Conservation (phyloP, 176 grass and related monocot genomes). For the Zea luxurians region DNA sequence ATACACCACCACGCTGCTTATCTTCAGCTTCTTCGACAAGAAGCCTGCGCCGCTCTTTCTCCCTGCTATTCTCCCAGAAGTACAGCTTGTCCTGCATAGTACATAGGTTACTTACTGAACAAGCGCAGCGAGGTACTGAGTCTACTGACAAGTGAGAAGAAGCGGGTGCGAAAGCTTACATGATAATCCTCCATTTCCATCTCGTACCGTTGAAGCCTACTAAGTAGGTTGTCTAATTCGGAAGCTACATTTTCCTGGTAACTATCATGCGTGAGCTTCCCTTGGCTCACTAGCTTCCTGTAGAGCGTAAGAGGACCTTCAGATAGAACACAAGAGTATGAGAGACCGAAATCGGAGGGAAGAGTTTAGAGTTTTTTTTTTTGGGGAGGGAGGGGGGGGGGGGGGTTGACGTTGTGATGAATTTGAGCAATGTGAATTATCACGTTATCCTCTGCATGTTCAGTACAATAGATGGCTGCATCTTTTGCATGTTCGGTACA, state of each 20-base stretch:
- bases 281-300: constrained; percentile 63
- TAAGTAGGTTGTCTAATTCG: constrained; percentile 64
- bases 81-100: constrained; percentile 54
- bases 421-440: neutral
- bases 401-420: neutral
- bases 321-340: constrained; percentile 38
- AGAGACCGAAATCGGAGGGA: neutral
- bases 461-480: no score
- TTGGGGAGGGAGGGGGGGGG: neutral
- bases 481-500: no score
- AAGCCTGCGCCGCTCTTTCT: constrained; percentile 65
- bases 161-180: constrained; percentile 42
- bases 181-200: constrained; percentile 98
- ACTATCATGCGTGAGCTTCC: constrained; percentile 72
- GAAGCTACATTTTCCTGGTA: constrained; percentile 83
- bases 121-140: neutral
- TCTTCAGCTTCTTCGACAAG: constrained; percentile 74
- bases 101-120: neutral
- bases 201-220: constrained; percentile 66
- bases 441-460: neutral
- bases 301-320: constrained; percentile 83
- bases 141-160: neutral
- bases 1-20: constrained; percentile 79
- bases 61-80: constrained; percentile 74
- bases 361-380: neutral